Evolutionary conservation across 2,329 filamentous ascomycete species (phyloP), one percentile per base, ranked within the genome.

Genomic region (Metarhizium anisopliae): DNA sequence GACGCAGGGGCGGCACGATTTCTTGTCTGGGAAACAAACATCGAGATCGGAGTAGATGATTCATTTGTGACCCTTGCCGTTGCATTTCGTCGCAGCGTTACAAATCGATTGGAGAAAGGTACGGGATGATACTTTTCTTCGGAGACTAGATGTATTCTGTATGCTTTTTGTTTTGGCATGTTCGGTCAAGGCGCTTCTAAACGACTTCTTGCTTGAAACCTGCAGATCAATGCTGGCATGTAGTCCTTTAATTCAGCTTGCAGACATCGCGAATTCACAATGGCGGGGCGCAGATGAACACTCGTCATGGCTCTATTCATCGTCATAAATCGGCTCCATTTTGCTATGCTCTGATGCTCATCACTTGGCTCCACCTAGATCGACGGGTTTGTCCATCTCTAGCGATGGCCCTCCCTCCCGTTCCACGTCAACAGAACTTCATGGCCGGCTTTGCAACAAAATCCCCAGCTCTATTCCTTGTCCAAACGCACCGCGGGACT

Each of bases 401-500:
- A 29, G 43, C n/a, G 43, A 47, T 30, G 14, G 10, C 14, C 7
- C 11, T 30, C 45, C 25, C 30, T n/a, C 13, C 30, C 42, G 20
- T 49, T 18, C 14, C 20, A 6, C 10, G 20, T 47, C 7, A 13
- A 20, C 43, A 47, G 7, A 13, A 25, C 7, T 10, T 25, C 10
- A 13, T 10, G 13, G 20, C 43, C 11, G 20, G 4, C 6, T 49
- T 49, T 30, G 10, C 7, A 29, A 6, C 51, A 4, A 30, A 10
- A 4, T 47, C 11, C 18, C 29, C 43, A 18, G 8, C 42, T 53
- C 20, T 84, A 93, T 64, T 90, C 82, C 77, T 91, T 93, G 65
- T 95, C 89, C 69, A 97, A 77, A 71, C 93, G 82, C 59, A 97
- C 92, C 20, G 93, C 94, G 11, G 93, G 86, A 73, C 95, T 96